Conservation (phyloP, 371 early-diverging fungal genomes). For the Mucor velutinosus region DNA sequence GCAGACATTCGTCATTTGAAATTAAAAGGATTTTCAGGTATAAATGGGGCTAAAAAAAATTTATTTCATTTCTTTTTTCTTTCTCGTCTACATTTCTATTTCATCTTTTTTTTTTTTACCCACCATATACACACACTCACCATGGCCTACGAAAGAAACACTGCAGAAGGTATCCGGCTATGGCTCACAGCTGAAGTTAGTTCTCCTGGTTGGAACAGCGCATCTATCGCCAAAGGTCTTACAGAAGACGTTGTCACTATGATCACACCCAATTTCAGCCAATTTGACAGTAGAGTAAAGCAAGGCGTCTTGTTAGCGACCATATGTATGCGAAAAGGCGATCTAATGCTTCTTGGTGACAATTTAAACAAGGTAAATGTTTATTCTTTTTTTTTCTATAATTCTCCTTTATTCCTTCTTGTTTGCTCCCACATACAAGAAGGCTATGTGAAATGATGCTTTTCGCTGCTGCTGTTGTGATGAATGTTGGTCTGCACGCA, state of each 20-base stretch:
- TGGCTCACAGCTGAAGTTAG: conserved; percentile 32
- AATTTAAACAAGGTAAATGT: conserved; percentile 30
- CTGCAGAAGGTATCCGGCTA: conserved; percentile 28
- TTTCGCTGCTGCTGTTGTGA: neutral
- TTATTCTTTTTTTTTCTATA: neutral
- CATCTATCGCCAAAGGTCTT: conserved; percentile 33
- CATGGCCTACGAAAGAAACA: conserved; percentile 31
- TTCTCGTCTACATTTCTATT: conserved; percentile 11
- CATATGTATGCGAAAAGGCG: conserved; percentile 20
- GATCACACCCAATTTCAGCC: conserved; percentile 17
- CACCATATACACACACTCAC: neutral
- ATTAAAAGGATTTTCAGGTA: neutral
- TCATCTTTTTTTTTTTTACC: conserved; percentile 8
- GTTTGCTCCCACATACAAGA: neutral
- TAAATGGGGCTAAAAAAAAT: conserved; percentile 11
- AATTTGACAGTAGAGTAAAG: conserved; percentile 24
- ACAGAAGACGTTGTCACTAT: conserved; percentile 33
- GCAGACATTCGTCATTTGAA: neutral
- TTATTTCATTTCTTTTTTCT: conserved; percentile 13
- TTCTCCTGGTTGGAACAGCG: conserved; percentile 33
- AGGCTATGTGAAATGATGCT: neutral
- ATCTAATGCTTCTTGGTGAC: conserved; percentile 14
- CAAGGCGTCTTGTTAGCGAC: conserved; percentile 24
- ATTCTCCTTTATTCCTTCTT: neutral
- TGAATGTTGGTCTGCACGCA: neutral